A percentile compares a stretch with the other conserved stretches of the same genome.
Evolutionary conservation across 805 yeast genomes (phyloP).

Genomic region (Kuraishia borneana): DNA sequence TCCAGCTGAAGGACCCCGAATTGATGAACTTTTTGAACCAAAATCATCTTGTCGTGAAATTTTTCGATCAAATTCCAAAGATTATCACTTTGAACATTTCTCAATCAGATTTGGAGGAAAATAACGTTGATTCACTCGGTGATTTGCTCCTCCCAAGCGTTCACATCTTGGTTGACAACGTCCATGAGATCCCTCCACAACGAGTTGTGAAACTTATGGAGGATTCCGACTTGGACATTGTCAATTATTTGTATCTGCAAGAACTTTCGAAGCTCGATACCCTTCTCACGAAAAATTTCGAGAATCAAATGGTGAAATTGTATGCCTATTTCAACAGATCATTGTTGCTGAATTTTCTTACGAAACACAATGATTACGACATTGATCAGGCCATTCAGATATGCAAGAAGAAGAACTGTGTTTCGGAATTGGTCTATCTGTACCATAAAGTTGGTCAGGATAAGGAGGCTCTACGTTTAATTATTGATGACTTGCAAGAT

Average conservation of each 20-base stretch:
- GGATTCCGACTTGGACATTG: conserved; percentile 27
- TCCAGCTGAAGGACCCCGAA: conserved; percentile 39
- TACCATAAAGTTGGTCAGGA: conserved; percentile 78
- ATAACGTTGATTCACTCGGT: conserved; percentile 26
- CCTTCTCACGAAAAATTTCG: conserved; percentile 41
- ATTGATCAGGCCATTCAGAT: conserved; percentile 58
- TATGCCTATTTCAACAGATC: conserved; percentile 51
- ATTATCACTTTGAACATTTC: conserved; percentile 33
- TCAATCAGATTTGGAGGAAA: conserved; percentile 15
- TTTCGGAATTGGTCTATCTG: conserved; percentile 69
- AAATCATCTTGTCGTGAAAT: conserved; percentile 49
- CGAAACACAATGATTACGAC: conserved; percentile 48
- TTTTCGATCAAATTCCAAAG: conserved; percentile 36
- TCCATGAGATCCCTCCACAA: conserved; percentile 54
- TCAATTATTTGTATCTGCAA: conserved; percentile 59
- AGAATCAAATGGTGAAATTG: conserved; percentile 54
- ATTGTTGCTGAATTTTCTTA: conserved; percentile 50
- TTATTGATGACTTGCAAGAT: conserved; percentile 67
- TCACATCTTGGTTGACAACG: conserved; percentile 43
- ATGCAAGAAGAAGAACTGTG: conserved; percentile 42
- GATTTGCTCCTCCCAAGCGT: conserved; percentile 32
- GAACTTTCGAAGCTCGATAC: conserved; percentile 46
- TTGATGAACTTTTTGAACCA: conserved; percentile 47
- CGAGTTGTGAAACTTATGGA: conserved; percentile 37
- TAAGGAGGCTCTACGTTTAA: conserved; percentile 61